phyloP scores from a whole-genome alignment of 805 yeast species.

The Ogataea nonfermentans region DNA sequence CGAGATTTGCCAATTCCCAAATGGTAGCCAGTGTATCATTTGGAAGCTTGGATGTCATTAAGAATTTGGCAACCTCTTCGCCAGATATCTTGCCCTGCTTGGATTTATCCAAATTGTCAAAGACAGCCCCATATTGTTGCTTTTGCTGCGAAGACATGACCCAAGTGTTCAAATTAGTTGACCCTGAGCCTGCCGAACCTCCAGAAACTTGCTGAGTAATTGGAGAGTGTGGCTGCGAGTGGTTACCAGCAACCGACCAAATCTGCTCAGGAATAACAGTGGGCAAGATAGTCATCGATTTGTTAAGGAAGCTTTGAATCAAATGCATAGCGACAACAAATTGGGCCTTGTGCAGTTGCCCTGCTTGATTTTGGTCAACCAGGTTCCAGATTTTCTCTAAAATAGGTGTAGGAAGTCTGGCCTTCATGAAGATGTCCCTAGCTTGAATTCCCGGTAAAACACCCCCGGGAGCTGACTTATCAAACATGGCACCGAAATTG shows the following conservation, averaged over 20 bases:
- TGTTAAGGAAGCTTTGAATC: constrained; percentile 74
- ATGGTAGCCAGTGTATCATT: constrained; percentile 83
- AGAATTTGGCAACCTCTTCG: constrained; percentile 80
- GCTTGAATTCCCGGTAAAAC: constrained; percentile 74
- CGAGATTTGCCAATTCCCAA: constrained; percentile 94
- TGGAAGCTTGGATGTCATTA: constrained; percentile 81
- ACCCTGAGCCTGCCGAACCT: constrained; percentile 10
- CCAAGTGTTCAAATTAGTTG: constrained; percentile 47
- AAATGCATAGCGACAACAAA: constrained; percentile 94
- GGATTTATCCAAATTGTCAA: constrained; percentile 70
- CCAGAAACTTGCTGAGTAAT: constrained; percentile 18
- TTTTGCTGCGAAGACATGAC: constrained; percentile 62
- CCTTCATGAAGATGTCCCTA: constrained; percentile 81
- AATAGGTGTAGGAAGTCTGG: constrained; percentile 72
- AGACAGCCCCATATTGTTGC: constrained; percentile 75
- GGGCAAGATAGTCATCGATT: constrained; percentile 49
- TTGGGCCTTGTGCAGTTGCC: constrained; percentile 68
- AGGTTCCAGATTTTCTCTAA: constrained; percentile 88
- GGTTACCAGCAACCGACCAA: constrained; percentile 31
- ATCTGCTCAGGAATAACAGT: constrained; percentile 33
- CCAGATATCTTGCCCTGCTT: constrained; percentile 66
- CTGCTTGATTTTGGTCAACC: constrained; percentile 74
- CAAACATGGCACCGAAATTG: constrained; percentile 69
- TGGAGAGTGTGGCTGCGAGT: constrained; percentile 17
- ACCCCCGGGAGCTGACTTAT: constrained; percentile 59